These are phyloP conservation scores for Aspergillus sp. DNA, from an alignment of 2,329 filamentous ascomycete genomes.

Conservation along the genomic window DNA sequence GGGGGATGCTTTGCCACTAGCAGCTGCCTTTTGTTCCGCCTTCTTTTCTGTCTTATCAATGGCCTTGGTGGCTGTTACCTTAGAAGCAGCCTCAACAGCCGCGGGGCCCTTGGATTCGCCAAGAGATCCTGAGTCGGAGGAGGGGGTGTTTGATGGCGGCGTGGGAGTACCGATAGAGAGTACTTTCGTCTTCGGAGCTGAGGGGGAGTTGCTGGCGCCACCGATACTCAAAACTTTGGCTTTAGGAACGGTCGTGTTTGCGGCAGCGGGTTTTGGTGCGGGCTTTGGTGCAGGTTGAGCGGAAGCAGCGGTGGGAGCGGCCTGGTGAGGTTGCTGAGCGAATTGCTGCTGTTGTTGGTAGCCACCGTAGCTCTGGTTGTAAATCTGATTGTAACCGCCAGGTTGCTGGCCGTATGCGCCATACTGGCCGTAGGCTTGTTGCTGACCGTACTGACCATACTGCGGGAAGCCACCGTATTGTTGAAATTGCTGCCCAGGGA, in stretches of 20 bases:
- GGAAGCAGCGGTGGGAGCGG: conserved; percentile 43
- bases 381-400: conserved; percentile 44
- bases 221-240: conserved; percentile 63
- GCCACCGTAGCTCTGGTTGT: conserved; percentile 37
- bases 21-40: conserved; percentile 47
- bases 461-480: conserved; percentile 55
- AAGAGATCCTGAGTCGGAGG: conserved; percentile 53
- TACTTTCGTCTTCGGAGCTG: conserved; percentile 68
- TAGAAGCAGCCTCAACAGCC: conserved; percentile 69
- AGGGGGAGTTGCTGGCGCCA: conserved; percentile 47
- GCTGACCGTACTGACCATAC: conserved; percentile 51
- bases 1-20: conserved; percentile 74
- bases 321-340: conserved; percentile 41
- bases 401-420: conserved; percentile 43
- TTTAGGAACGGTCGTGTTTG: conserved; percentile 48
- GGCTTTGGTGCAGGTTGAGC: conserved; percentile 41
- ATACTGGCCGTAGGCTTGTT: conserved; percentile 45
- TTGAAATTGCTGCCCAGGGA: conserved; percentile 69
- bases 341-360: conserved; percentile 47
- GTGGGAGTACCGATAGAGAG: conserved; percentile 66
- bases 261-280: conserved; percentile 38
- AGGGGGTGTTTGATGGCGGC: conserved; percentile 35
- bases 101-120: conserved; percentile 45
- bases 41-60: conserved; percentile 86
- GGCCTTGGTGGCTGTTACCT: conserved; percentile 83